phyloP scores from a whole-genome alignment of 1,284 basidiomycete species.

The Termitomyces sp. region DNA sequence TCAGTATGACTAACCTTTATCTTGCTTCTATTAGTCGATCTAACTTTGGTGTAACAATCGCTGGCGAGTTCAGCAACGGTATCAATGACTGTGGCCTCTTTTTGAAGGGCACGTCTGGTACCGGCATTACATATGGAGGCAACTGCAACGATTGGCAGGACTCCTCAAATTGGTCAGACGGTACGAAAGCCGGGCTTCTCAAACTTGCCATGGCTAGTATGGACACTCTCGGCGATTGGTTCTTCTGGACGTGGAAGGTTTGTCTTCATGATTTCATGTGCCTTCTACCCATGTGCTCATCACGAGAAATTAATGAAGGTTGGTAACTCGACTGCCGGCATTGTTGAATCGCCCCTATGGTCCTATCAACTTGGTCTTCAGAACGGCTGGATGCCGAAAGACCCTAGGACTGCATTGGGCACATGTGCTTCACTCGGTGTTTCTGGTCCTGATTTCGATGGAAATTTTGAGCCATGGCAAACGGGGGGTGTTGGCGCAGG shows the following conservation, averaged over 20 bases:
- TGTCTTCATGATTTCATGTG: constrained; percentile 12
- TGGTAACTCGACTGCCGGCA: constrained; percentile 58
- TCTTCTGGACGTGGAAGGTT: constrained; percentile 71
- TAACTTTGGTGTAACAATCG: constrained; percentile 60
- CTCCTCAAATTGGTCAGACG: constrained; percentile 52
- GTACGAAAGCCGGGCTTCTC: constrained; percentile 53
- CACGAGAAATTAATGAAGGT: constrained; percentile 36
- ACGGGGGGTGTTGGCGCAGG: constrained; percentile 76
- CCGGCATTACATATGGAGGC: constrained; percentile 41
- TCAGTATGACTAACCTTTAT: constrained; percentile 1
- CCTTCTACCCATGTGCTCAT: constrained; percentile 4
- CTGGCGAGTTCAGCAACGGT: constrained; percentile 66
- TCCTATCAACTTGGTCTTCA: constrained; percentile 77
- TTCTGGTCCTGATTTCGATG: constrained; percentile 43
- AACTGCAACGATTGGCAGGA: constrained; percentile 58
- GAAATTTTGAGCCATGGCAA: constrained; percentile 62
- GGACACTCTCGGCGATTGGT: constrained; percentile 55
- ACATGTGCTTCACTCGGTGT: constrained; percentile 57
- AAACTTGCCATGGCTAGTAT: constrained; percentile 53
- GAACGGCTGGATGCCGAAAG: constrained; percentile 76
- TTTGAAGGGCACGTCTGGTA: constrained; percentile 53
- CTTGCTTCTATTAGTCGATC: constrained; percentile 26
- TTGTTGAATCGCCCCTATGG: constrained; percentile 70
- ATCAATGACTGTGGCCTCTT: constrained; percentile 68
- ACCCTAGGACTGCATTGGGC: constrained; percentile 69